phyloP scores from a whole-genome alignment of 805 yeast genomes.

The Cyberlindnera maritima region DNA sequence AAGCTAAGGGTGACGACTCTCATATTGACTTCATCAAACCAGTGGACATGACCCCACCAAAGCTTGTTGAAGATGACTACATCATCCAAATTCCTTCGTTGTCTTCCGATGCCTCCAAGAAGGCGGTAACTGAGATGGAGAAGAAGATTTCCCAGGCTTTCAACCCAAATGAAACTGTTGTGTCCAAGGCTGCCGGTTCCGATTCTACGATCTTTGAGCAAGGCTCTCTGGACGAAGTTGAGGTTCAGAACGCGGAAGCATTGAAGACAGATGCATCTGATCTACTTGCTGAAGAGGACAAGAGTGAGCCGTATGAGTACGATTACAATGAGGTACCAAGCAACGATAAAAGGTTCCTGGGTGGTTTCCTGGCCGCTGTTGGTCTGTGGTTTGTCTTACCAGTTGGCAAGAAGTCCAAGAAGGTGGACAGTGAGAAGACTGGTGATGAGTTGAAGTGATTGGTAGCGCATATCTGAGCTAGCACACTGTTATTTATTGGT shows the following conservation, averaged over 20 bases:
- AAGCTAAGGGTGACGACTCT: slow-evolving; percentile 55
- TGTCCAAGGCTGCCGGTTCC: slow-evolving; percentile 27
- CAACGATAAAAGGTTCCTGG: slow-evolving; percentile 27
- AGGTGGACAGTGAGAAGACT: background rate
- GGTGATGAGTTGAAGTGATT: slow-evolving; percentile 1
- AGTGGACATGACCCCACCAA: slow-evolving; percentile 34
- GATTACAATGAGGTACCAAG: slow-evolving; percentile 19
- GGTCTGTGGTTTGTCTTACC: slow-evolving; percentile 31
- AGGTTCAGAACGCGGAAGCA: slow-evolving; percentile 17
- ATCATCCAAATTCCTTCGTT: slow-evolving; percentile 41
- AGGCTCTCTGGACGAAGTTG: slow-evolving; percentile 17
- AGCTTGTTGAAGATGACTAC: slow-evolving; percentile 47
- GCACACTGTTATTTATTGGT: slow-evolving; percentile 1
- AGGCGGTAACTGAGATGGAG: slow-evolving; percentile 30
- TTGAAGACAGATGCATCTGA: slow-evolving; percentile 11
- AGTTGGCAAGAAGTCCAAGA: slow-evolving; percentile 13
- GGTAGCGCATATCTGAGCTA: no score
- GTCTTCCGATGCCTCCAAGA: slow-evolving; percentile 45
- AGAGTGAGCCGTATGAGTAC: slow-evolving; percentile 23
- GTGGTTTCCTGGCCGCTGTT: slow-evolving; percentile 26
- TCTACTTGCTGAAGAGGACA: slow-evolving; percentile 9
- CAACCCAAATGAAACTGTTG: slow-evolving; percentile 19
- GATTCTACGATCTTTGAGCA: slow-evolving; percentile 24
- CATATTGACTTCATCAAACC: slow-evolving; percentile 54
- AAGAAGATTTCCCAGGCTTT: slow-evolving; percentile 17